Evolutionary conservation across 148 eudicot genomes (phyloP).

Genomic region (Oxyria digyna): DNA sequence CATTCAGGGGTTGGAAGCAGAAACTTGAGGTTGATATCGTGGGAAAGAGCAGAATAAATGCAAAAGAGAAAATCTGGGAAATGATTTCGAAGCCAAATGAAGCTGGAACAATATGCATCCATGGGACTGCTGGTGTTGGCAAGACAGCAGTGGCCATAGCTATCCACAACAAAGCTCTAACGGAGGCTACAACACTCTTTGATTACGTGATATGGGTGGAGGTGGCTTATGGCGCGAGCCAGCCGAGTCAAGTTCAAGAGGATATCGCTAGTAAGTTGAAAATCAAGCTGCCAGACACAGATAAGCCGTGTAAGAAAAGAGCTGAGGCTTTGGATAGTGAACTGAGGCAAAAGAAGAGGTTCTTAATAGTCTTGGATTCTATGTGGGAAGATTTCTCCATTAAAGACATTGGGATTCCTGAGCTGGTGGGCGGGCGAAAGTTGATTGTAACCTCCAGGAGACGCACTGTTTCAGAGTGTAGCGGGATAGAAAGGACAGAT

Average conservation of each 20-base stretch:
- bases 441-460: conserved; percentile 18
- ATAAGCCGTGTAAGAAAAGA: conserved; percentile 10
- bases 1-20: too few relatives aligned
- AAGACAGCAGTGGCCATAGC: conserved; percentile 16
- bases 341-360: conserved; percentile 12
- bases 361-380: conserved; percentile 22
- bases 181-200: conserved; percentile 7
- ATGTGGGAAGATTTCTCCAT: conserved; percentile 22
- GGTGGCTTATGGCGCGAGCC: conserved; percentile 15
- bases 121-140: conserved; percentile 26
- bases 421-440: conserved; percentile 13
- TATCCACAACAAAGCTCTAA: conserved; percentile 20
- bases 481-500: conserved; percentile 9
- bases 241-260: conserved; percentile 20
- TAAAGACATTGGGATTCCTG: conserved; percentile 27
- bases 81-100: too few relatives aligned
- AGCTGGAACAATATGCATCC: conserved; percentile 13
- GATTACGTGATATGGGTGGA: conserved; percentile 23
- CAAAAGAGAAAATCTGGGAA: too few relatives aligned
- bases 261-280: conserved; percentile 15
- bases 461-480: conserved; percentile 14
- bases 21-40: too few relatives aligned
- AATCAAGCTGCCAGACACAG: conserved; percentile 11
- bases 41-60: too few relatives aligned
- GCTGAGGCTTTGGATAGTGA: conserved; percentile 9